Evolutionary conservation across 2,329 filamentous ascomycete genomes (phyloP).

Genomic region (Monascus ruber): DNA sequence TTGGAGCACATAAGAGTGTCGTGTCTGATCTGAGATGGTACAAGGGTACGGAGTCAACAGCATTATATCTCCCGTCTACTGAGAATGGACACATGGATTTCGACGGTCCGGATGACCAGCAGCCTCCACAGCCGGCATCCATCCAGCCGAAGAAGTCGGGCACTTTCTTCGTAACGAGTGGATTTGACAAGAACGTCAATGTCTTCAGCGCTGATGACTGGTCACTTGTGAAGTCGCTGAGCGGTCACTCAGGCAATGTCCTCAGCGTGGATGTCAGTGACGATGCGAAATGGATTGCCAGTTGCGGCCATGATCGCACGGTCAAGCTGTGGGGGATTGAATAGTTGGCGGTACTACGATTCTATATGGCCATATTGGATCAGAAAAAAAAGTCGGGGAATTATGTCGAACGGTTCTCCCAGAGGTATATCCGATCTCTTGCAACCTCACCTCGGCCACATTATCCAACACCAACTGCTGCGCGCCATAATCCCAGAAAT

Average conservation of each 20-base stretch:
- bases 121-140: conserved; percentile 15
- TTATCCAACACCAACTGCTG: too few species aligned
- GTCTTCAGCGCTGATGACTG: conserved; percentile 95
- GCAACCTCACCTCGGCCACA: too few species aligned
- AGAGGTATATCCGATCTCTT: too few species aligned
- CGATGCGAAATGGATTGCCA: conserved; percentile 86
- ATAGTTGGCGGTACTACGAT: conserved; percentile 17
- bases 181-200: conserved; percentile 92
- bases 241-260: conserved; percentile 85
- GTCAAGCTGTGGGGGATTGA: conserved; percentile 94
- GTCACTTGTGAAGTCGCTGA: conserved; percentile 75
- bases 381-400: too few species aligned
- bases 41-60: conserved; percentile 66
- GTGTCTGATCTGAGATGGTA: conserved; percentile 92
- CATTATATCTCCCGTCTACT: conserved; percentile 49
- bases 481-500: too few species aligned
- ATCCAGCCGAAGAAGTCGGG: conserved; percentile 70
- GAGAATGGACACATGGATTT: conserved; percentile 48
- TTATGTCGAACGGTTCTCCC: too few species aligned
- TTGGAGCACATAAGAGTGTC: conserved; percentile 82
- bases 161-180: conserved; percentile 80
- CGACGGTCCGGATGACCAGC: conserved; percentile 12
- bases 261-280: conserved; percentile 78
- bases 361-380: too few species aligned
- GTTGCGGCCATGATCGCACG: conserved; percentile 84